A percentile compares a stretch with the other conserved stretches of the same genome.
phyloP scores from a whole-genome alignment of 371 early-diverging fungal species.

The Parasitella parasitica region DNA sequence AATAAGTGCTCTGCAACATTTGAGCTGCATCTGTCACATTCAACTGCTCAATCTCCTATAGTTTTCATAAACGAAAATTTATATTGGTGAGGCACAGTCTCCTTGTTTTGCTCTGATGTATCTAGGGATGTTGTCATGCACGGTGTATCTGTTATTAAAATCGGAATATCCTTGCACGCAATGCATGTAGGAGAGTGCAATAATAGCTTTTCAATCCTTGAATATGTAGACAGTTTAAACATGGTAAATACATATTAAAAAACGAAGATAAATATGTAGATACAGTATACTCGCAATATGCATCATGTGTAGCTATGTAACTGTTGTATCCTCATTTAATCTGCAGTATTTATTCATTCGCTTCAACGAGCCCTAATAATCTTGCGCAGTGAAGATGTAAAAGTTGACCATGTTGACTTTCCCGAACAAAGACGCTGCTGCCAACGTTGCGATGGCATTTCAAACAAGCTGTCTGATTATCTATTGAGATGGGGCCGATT shows the following conservation, averaged over 20 bases:
- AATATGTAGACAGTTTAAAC: conserved; percentile 18
- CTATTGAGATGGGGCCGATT: conserved; percentile 48
- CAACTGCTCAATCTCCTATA: conserved; percentile 66
- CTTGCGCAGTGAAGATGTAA: conserved; percentile 60
- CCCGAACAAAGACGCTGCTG: conserved; percentile 52
- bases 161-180: conserved; percentile 54
- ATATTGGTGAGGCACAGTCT: not conserved
- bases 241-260: not conserved
- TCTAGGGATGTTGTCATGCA: conserved; percentile 69
- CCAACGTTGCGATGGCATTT: conserved; percentile 52
- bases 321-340: not conserved
- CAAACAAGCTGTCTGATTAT: conserved; percentile 46
- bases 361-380: conserved; percentile 17
- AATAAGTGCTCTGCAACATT: conserved; percentile 89
- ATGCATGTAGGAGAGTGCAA: conserved; percentile 32
- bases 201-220: conserved; percentile 14
- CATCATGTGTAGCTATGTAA: conserved; percentile 7
- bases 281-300: not conserved
- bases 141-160: conserved; percentile 85
- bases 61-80: not conserved
- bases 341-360: not conserved
- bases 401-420: conserved; percentile 44
- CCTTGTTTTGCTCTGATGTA: conserved; percentile 56
- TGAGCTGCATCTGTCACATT: conserved; percentile 85
- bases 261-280: not conserved